A percentile compares a stretch with the other conserved stretches of the same genome.
Evolutionary conservation across 177 flowering plant species (phyloP).

Genomic region (Vitis hybrid): DNA sequence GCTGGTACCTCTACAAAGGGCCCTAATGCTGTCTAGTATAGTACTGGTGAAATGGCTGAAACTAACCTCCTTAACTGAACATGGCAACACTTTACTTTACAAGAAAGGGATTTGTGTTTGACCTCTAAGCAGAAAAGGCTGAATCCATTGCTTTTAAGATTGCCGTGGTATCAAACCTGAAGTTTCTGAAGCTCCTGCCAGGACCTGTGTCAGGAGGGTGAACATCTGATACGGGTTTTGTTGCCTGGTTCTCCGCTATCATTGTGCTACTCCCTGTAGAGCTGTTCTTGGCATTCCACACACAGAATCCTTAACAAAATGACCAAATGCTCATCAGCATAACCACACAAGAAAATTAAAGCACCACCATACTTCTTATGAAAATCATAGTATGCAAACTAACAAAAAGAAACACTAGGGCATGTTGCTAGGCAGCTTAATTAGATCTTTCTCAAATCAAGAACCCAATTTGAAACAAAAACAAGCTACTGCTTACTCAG

Average conservation of each 20-base stretch:
- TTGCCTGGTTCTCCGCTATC: slow-evolving; percentile 37
- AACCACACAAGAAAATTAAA: neutral
- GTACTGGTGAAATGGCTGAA: slow-evolving; percentile 6
- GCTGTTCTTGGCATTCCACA: slow-evolving; percentile 78
- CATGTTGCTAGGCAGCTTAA: neutral
- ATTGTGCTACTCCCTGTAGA: slow-evolving; percentile 46
- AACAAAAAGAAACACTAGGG: neutral
- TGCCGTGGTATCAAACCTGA: slow-evolving; percentile 55
- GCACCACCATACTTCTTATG: neutral
- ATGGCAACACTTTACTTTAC: slow-evolving; percentile 21
- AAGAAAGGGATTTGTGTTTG: slow-evolving; percentile 1
- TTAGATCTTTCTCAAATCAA: no score
- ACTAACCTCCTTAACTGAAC: slow-evolving; percentile 14
- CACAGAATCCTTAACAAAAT: slow-evolving; percentile 46
- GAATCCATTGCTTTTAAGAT: slow-evolving; percentile 72
- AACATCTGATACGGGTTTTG: slow-evolving; percentile 38
- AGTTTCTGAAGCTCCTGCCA: slow-evolving; percentile 72
- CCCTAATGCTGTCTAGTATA: slow-evolving; percentile 7
- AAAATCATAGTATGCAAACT: neutral
- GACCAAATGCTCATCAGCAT: neutral
- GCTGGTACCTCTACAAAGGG: slow-evolving; percentile 3
- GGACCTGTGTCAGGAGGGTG: slow-evolving; percentile 40
- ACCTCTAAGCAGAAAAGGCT: slow-evolving; percentile 36
- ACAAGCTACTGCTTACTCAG: no score
- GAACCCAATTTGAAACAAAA: no score